These are phyloP conservation scores for Lindgomyces ingoldianus DNA, from an alignment of 495 filamentous ascomycete species.

Conservation along the genomic window DNA sequence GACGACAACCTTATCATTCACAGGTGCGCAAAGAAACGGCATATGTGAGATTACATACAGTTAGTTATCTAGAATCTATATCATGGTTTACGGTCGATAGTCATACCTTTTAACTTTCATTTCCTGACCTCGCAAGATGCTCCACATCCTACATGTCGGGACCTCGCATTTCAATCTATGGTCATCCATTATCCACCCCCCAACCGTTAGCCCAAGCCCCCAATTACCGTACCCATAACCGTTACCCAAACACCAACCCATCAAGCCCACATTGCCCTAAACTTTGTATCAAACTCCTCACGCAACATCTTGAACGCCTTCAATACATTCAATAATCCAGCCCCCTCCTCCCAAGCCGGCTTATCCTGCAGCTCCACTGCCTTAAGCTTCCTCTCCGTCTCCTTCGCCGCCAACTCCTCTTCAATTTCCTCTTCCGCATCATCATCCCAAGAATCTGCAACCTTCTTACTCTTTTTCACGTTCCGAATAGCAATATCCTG, in stretches of 20 bases:
- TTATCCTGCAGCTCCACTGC: slow-evolving; percentile 38
- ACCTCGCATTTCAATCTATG: not conserved
- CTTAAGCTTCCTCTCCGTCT: slow-evolving; percentile 41
- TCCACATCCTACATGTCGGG: not conserved
- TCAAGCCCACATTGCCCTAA: slow-evolving; percentile 57
- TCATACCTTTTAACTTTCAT: not conserved
- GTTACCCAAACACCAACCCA: not conserved
- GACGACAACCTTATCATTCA: too few relatives aligned
- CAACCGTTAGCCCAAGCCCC: not conserved
- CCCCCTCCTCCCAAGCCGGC: slow-evolving; percentile 35
- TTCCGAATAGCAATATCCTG: slow-evolving; percentile 21
- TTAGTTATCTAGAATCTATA: not conserved
- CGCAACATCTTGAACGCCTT: slow-evolving; percentile 58
- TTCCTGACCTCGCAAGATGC: too few relatives aligned
- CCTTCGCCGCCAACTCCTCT: slow-evolving; percentile 11
- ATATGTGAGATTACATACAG: too few relatives aligned
- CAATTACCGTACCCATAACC: not conserved
- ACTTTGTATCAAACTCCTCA: slow-evolving; percentile 65
- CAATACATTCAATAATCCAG: slow-evolving; percentile 59
- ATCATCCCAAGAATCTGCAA: slow-evolving; percentile 49
- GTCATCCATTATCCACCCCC: not conserved
- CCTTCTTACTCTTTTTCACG: slow-evolving; percentile 45
- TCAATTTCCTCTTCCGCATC: slow-evolving; percentile 26
- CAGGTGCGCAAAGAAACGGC: too few relatives aligned
- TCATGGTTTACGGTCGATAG: not conserved